phyloP scores from a whole-genome alignment of 495 filamentous ascomycete genomes.

The Hypomontagnella submonticulosa region DNA sequence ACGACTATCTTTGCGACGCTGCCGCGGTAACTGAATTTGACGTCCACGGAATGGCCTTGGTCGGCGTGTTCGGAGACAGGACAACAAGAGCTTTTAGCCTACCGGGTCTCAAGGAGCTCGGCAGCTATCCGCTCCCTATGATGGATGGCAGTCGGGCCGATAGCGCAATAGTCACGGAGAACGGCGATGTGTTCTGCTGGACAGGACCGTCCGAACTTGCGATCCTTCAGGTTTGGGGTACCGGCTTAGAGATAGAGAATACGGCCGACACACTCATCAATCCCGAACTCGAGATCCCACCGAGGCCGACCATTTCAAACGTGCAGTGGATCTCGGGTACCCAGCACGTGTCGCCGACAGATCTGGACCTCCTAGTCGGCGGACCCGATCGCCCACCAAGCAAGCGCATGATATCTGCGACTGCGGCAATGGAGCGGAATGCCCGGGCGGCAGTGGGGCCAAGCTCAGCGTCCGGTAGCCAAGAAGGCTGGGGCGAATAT shows the following conservation, averaged over 20 bases:
- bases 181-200: slow-evolving; percentile 87
- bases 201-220: slow-evolving; percentile 87
- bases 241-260: slow-evolving; percentile 64
- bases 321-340: slow-evolving; percentile 97
- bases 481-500: slow-evolving; percentile 68
- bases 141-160: slow-evolving; percentile 78
- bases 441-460: slow-evolving; percentile 59
- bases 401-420: slow-evolving; percentile 71
- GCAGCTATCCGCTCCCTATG: slow-evolving; percentile 67
- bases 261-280: slow-evolving; percentile 82
- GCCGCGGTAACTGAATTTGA: slow-evolving; percentile 79
- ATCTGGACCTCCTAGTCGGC: slow-evolving; percentile 91
- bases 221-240: slow-evolving; percentile 82
- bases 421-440: slow-evolving; percentile 56
- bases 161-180: slow-evolving; percentile 73
- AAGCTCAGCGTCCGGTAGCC: slow-evolving; percentile 67
- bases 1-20: slow-evolving; percentile 80
- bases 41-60: slow-evolving; percentile 77
- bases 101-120: slow-evolving; percentile 86
- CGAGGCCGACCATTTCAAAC: slow-evolving; percentile 94
- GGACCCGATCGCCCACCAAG: slow-evolving; percentile 87
- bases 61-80: slow-evolving; percentile 85
- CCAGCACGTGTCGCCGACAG: slow-evolving; percentile 87
- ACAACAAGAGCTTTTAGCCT: slow-evolving; percentile 82
- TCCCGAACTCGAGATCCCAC: slow-evolving; percentile 72